Conservation (phyloP, 2,329 filamentous ascomycete species). For the Cladosporium halotolerans region DNA sequence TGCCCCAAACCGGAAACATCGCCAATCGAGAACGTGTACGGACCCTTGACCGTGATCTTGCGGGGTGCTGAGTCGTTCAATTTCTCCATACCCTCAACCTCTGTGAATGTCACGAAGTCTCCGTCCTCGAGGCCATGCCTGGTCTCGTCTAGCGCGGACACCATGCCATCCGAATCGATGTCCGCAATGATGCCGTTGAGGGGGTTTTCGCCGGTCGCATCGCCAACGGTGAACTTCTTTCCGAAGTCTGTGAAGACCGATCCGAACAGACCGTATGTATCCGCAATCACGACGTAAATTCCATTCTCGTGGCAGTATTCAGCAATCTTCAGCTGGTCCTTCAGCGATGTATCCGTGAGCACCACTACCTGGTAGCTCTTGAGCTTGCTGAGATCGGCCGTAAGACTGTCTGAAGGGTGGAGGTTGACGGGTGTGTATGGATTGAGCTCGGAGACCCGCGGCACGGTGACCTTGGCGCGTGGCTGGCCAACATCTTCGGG, state of each 20-base stretch:
- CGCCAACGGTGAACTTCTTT: constrained; percentile 82
- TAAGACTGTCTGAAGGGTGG: constrained; percentile 59
- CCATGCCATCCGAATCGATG: constrained; percentile 82
- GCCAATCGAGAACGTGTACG: constrained; percentile 95
- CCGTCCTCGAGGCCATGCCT: constrained; percentile 93
- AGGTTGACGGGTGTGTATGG: constrained; percentile 88
- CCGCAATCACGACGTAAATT: constrained; percentile 81
- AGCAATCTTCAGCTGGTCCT: constrained; percentile 74
- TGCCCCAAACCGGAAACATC: constrained; percentile 81
- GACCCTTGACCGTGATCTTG: constrained; percentile 87
- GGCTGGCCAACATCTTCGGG: constrained; percentile 86
- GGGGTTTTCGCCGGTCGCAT: constrained; percentile 84
- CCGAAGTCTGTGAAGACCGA: constrained; percentile 97
- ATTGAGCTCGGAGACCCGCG: constrained; percentile 88
- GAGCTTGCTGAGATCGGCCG: constrained; percentile 69
- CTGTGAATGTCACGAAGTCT: constrained; percentile 90
- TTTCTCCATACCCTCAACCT: constrained; percentile 84
- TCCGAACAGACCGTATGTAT: constrained; percentile 91
- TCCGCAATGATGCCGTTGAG: constrained; percentile 81
- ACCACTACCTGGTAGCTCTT: constrained; percentile 92
- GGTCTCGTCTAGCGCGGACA: constrained; percentile 90
- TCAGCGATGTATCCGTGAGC: constrained; percentile 74
- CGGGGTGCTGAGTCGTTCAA: constrained; percentile 78
- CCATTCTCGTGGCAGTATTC: constrained; percentile 93
- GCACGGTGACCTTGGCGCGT: constrained; percentile 77